Base-by-base conservation (phyloP, 768 basidiomycete genomes). In the Ramaria rubella region DNA sequence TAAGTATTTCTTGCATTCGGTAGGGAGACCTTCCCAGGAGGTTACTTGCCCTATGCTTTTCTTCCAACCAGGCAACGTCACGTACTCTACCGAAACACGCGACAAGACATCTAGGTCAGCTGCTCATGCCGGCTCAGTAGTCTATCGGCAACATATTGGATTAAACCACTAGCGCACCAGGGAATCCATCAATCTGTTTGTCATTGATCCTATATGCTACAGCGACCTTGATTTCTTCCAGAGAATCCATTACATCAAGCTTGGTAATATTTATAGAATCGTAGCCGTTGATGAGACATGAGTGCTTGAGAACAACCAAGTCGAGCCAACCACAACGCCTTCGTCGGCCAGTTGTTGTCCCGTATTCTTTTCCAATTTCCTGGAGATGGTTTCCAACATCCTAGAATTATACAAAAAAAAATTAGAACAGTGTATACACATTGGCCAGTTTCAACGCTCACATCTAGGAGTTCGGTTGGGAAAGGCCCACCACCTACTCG, bases 401-500 rank as follows among this genome's bases (percentile, higher is more conserved):
- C 92, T 94, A 64, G 42, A 42, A 9, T n/a, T n/a, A n/a, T n/a
- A 49, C 43, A 24, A 2, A 57, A 34, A 6, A 21, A 23, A 58
- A 49, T 55, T 14, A 58, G 46, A 23, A 52, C 29, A 9, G 14
- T n/a, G 23, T 45, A 42, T 51, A 21, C 58, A 9, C 27, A 24
- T 54, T 26, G 29, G 17, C 27, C 27, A 23, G 8, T 30, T 19
- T 11, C 7, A 43, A 44, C 17, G 8, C 84, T 57, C 49, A 91
- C 88, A 70, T 94, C 87, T 55, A 96, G 79, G 68, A 93, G 90
- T 70, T 99, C 96, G 0, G 90, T 92, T 7, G 96, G 94, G 79
- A 99, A 98, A 3, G 96, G 96, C 0, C 96, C 96, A 36, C 93
- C 91, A n/a, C 96, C 96, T 23, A 99, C 96, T 26, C 96, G 82